A percentile compares a stretch with the other conserved stretches of the same genome.
Conservation (phyloP, 2,329 filamentous ascomycete genomes). For the Aspergillus carbonarius region DNA sequence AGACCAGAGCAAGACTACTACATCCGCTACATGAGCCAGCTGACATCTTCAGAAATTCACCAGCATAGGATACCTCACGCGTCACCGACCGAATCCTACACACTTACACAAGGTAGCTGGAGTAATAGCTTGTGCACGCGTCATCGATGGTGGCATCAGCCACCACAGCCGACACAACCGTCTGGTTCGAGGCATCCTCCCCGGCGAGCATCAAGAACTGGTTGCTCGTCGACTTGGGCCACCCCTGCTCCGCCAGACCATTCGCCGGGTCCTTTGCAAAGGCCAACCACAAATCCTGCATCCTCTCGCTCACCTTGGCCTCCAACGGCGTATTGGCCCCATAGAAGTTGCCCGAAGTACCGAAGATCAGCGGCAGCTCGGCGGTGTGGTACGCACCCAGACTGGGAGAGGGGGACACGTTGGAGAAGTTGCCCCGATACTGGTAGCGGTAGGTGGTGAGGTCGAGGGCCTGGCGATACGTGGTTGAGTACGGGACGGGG, state of each 20-base stretch:
- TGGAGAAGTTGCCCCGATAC: constrained; percentile 44
- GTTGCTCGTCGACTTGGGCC: background rate
- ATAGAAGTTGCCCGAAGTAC: background rate
- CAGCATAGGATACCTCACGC: no score
- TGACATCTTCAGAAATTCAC: no score
- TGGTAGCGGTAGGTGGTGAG: constrained; percentile 41
- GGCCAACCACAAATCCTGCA: background rate
- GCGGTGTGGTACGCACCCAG: background rate
- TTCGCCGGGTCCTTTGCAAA: background rate
- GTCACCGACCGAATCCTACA: background rate
- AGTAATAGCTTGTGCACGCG: background rate
- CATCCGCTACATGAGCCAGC: no score
- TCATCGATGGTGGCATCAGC: background rate
- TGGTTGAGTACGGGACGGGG: background rate
- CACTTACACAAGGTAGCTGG: background rate
- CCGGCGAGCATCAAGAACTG: background rate
- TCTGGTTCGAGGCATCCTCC: background rate
- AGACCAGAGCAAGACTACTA: no score
- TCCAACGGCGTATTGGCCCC: background rate
- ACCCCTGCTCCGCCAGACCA: background rate
- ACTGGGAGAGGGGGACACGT: constrained; percentile 25
- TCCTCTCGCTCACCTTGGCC: background rate
- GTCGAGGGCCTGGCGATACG: constrained; percentile 10
- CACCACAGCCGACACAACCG: background rate
- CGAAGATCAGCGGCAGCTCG: background rate